phyloP scores from a whole-genome alignment of 1,139 yeast species.

The Nakaseomyces uthaithaninus region DNA sequence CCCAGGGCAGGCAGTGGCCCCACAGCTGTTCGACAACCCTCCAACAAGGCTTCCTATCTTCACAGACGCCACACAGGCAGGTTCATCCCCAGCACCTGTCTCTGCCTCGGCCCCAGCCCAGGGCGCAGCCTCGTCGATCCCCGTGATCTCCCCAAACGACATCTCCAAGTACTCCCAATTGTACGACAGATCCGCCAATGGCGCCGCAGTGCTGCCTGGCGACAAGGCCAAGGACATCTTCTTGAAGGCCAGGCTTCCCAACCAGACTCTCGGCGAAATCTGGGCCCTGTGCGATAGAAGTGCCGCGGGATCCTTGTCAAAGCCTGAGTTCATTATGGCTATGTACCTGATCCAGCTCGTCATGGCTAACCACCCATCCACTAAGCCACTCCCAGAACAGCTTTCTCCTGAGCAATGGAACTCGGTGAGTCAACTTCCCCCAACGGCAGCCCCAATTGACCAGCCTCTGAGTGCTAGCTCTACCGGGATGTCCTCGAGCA shows the following conservation, averaged over 20 bases:
- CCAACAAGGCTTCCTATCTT: constrained; percentile 18
- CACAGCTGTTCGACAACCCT: constrained; percentile 25
- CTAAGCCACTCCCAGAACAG: constrained; percentile 58
- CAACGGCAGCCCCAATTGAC: constrained; percentile 63
- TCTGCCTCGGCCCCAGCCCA: constrained; percentile 26
- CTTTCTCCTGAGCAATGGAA: constrained; percentile 66
- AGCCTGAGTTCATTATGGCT: constrained; percentile 77
- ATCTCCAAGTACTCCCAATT: constrained; percentile 63
- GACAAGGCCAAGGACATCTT: constrained; percentile 75
- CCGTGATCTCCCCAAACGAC: constrained; percentile 58
- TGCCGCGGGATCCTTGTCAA: constrained; percentile 61
- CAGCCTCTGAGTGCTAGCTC: constrained; percentile 28
- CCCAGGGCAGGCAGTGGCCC: constrained; percentile 20
- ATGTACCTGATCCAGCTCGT: constrained; percentile 90
- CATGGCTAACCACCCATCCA: constrained; percentile 56
- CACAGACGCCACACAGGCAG: constrained; percentile 31
- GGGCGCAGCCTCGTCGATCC: constrained; percentile 33
- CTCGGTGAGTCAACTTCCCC: constrained; percentile 48
- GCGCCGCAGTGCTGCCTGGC: constrained; percentile 55
- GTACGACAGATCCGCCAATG: constrained; percentile 51
- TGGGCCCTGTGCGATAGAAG: constrained; percentile 83
- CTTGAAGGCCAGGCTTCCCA: constrained; percentile 77
- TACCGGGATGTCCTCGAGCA: constrained; percentile 26
- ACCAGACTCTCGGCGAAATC: constrained; percentile 67
- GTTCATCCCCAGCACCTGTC: too few relatives aligned